Percentiles rank a stretch among this genome's conserved stretches.
These are phyloP conservation scores for Sporormia fimetaria DNA, from an alignment of 495 filamentous ascomycete species.

Conservation along the genomic window DNA sequence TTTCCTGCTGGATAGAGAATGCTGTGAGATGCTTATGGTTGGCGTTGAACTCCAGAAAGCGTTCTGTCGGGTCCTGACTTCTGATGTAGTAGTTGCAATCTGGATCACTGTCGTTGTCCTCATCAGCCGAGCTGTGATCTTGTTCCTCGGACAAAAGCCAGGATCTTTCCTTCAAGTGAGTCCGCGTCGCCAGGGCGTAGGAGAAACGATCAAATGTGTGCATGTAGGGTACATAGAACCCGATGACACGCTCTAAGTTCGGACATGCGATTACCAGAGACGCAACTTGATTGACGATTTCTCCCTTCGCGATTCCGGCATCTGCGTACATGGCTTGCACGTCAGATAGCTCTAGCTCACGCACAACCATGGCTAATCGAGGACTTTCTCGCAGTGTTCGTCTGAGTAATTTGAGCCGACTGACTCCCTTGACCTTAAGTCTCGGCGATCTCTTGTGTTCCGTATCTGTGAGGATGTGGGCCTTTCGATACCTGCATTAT, in stretches of 20 bases:
- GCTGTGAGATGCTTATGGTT: constrained; percentile 64
- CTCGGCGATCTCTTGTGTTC: constrained; percentile 50
- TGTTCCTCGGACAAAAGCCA: constrained; percentile 53
- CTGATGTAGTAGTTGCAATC: constrained; percentile 37
- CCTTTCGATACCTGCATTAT: constrained; percentile 49
- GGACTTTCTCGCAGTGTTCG: constrained; percentile 62
- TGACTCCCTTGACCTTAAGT: constrained; percentile 53
- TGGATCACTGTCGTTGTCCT: constrained; percentile 24
- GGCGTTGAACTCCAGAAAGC: constrained; percentile 58
- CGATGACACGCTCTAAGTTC: constrained; percentile 64
- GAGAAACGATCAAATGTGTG: constrained; percentile 65
- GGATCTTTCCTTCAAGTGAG: constrained; percentile 60
- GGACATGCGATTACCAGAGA: constrained; percentile 80
- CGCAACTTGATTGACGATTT: constrained; percentile 61
- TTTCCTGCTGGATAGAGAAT: constrained; percentile 57
- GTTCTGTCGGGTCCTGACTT: constrained; percentile 52
- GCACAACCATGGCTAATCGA: constrained; percentile 59
- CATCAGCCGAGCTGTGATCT: constrained; percentile 23
- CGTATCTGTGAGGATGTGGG: constrained; percentile 60
- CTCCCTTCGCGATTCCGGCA: constrained; percentile 40
- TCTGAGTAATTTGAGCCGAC: constrained; percentile 61
- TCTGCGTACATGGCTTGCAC: constrained; percentile 36
- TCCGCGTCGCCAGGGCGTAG: constrained; percentile 67
- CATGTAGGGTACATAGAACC: constrained; percentile 57
- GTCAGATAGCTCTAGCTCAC: constrained; percentile 61